Percentiles rank a stretch among this genome's conserved stretches.
phyloP scores from a whole-genome alignment of 148 eudicot genomes.

The Chenopodium berlandieri region DNA sequence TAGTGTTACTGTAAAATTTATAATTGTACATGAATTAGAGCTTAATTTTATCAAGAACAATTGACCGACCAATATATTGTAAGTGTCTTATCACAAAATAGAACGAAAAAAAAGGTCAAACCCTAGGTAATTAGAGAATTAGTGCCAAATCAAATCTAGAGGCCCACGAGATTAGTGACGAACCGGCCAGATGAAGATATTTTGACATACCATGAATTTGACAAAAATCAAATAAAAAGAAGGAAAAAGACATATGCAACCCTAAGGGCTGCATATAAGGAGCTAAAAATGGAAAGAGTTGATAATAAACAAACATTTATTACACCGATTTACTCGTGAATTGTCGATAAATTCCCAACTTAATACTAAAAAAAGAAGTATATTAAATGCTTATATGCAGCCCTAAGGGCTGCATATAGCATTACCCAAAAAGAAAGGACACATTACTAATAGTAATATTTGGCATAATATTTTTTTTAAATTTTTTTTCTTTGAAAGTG shows the following conservation, averaged over 20 bases:
- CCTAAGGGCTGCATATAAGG: no score
- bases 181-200: slow-evolving; percentile 26
- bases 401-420: no score
- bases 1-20: no score
- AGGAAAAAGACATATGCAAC: no score
- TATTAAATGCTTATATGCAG: no score
- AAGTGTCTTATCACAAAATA: not conserved
- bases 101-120: not conserved
- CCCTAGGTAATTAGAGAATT: not conserved
- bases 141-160: not conserved
- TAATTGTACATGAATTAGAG: not conserved
- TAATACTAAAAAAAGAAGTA: no score
- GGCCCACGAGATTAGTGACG: slow-evolving; percentile 25
- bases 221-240: not conserved
- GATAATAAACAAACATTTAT: no score
- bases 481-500: not conserved
- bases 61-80: not conserved
- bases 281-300: no score
- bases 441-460: not conserved
- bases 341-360: no score
- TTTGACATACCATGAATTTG: not conserved
- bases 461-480: not conserved
- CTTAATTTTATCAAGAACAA: no score
- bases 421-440: not conserved
- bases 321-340: no score